Base-by-base conservation (phyloP, 495 filamentous ascomycete genomes). In the Arthonia radiata region DNA sequence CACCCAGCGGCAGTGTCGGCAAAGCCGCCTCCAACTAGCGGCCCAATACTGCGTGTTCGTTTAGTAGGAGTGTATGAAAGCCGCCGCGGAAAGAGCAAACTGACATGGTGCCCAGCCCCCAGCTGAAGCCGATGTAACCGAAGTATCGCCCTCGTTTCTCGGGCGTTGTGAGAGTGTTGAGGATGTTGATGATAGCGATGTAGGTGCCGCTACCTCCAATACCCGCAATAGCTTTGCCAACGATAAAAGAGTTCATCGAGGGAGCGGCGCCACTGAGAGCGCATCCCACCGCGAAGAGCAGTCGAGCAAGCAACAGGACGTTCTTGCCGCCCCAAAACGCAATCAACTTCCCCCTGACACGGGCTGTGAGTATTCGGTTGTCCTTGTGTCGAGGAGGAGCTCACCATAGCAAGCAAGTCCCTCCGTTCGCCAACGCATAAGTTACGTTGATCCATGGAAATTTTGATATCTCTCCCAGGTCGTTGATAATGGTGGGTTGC, bases 261-360 rank as follows among this genome's bases (percentile, higher is more conserved):
- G 35, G 42, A 3, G 50, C 47, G 3, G 39, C 32, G 5, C 50
- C 50, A 18, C 36, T 39, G 10, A 54, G 15, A 0, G 44, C 44
- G n/a, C 38, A 39, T 5, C 46, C 49, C 2, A 31, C 33, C 32
- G 43, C 41, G 17, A 52, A 54, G 8, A 52, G 24, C 38, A 36
- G 44, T 25, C 45, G 47, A 29, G 30, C 29, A 33, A 50, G 34
- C 27, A 52, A 48, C 13, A 26, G 27, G 0, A 15, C 11, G 23
- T 37, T 39, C 2, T 38, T 4, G 11, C 27, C 17, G 10, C 39
- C 38, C 29, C 19, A 17, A 31, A 18, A 12, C 14, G 24, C 27
- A 16, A 23, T 23, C 17, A 26, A 13, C 13, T 13, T 21, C 19
- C 13, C 14, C 1, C 10, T 15, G 6, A 11, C 25, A 16, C 13